These are phyloP conservation scores for Apiospora pterosperma DNA, from an alignment of 2,329 filamentous ascomycete species.

Conservation along the genomic window DNA sequence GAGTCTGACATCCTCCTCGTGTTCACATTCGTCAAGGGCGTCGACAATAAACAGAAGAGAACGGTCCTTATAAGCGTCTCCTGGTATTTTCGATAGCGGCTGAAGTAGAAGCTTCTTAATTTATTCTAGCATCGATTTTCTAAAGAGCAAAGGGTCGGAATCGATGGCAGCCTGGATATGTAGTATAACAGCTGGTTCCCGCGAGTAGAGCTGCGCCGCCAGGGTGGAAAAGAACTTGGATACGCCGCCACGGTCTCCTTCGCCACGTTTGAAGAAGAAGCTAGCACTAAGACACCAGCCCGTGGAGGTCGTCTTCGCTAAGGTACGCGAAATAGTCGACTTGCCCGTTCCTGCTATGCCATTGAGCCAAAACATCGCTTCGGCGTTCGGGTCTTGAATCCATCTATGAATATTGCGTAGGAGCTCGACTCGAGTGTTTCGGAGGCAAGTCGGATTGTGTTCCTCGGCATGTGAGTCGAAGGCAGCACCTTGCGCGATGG, in stretches of 20 bases:
- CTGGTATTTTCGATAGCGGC: slow-evolving; percentile 26
- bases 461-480: no score
- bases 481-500: no score
- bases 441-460: not conserved
- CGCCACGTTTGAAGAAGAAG: no score
- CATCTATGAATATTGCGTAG: not conserved
- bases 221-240: no score
- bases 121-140: slow-evolving; percentile 30
- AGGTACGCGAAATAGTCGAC: slow-evolving; percentile 34
- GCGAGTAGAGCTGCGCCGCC: no score
- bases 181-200: no score
- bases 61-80: no score
- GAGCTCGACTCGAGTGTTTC: not conserved
- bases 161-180: no score
- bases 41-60: slow-evolving; percentile 25
- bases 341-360: slow-evolving; percentile 38
- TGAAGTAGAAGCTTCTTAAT: slow-evolving; percentile 36
- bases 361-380: slow-evolving; percentile 28
- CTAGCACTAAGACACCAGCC: slow-evolving; percentile 14
- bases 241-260: no score
- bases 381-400: no score
- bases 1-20: slow-evolving; percentile 20
- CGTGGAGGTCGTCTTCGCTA: slow-evolving; percentile 16
- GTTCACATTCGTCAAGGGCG: slow-evolving; percentile 31
- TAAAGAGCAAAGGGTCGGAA: no score